phyloP scores from a whole-genome alignment of 2,329 filamentous ascomycete species.

The Ophiostoma quercus region DNA sequence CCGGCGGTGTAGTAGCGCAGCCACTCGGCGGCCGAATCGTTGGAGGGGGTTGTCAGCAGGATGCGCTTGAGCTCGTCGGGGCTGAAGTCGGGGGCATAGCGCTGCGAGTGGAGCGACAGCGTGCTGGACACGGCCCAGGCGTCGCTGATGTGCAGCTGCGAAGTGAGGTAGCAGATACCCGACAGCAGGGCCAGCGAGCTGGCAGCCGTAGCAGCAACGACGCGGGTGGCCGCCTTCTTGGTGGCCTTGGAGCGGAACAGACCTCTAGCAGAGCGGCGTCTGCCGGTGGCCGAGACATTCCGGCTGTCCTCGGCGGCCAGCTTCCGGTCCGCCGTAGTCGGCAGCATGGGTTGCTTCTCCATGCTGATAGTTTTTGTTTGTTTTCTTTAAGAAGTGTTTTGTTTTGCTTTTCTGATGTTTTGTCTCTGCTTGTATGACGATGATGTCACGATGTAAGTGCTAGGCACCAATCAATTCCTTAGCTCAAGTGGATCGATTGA shows the following conservation, averaged over 20 bases:
- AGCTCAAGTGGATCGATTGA: background rate
- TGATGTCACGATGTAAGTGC: conserved; percentile 1
- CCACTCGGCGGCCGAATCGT: conserved; percentile 61
- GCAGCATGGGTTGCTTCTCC: conserved; percentile 58
- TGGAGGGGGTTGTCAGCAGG: conserved; percentile 54
- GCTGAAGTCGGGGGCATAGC: conserved; percentile 30
- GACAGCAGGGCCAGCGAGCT: conserved; percentile 19
- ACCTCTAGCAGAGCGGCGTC: background rate
- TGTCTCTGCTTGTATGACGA: background rate
- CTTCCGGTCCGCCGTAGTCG: conserved; percentile 16
- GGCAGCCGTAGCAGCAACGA: conserved; percentile 11
- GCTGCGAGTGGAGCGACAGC: conserved; percentile 20
- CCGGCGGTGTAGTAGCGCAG: conserved; percentile 73
- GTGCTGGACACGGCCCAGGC: conserved; percentile 15
- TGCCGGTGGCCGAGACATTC: background rate
- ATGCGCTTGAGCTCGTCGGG: conserved; percentile 47
- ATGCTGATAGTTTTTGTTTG: background rate
- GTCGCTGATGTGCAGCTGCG: conserved; percentile 5
- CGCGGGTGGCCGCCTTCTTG: background rate
- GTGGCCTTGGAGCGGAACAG: background rate
- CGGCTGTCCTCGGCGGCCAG: conserved; percentile 22
- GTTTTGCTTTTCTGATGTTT: background rate
- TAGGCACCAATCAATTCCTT: background rate
- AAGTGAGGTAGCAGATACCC: conserved; percentile 17
- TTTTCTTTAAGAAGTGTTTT: background rate